Base-by-base conservation (phyloP, 805 yeast species). In the Kodamaea hsintzibuensis region DNA sequence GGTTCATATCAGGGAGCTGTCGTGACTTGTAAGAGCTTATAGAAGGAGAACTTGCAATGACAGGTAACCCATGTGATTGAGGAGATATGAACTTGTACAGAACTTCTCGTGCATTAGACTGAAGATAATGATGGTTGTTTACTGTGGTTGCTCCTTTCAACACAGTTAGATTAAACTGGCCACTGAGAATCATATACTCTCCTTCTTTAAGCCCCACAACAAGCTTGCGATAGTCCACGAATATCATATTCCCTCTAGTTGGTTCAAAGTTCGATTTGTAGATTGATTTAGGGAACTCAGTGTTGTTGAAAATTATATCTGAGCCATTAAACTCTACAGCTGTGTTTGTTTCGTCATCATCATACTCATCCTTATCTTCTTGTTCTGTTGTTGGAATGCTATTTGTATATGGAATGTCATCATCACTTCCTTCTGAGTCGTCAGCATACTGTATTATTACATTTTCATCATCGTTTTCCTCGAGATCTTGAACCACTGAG, bases 21-120 rank as follows among this genome's bases (percentile, higher is more conserved):
- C 27, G 14, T 12, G 44, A 40, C n/a, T 13, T 43, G 35, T 25
- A 43, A 8, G 33, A 22, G n/a, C 18, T 43, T 12, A 22, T 22
- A n/a, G 37, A 43, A 13, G 37, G 39, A 4, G 44, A n/a, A 30
- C 48, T 16, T 5, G 50, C 18, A 9, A 51, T 47, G 12, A 47
- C 43, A 30, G 54, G 50, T 4, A 51, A 38, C 2, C 54, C 54
- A 5, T 47, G 50, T 2, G 51, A 47, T 7, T 47, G 51, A n/a
- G 54, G 54, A 13, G 51, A 42, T 12, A 47, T 46, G 6, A 51
- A 33, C 6, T 47, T 40, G 33, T 37, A 51, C 17, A 30, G 33
- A 7, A 16, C 3, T 3, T 35, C 37, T 19, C 30, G 16, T 12
- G 42, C 9, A 7, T 8, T 38, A 12, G 49, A 17, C 13, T 40